These are phyloP conservation scores for Apiospora malaysiana DNA, from an alignment of 2,329 filamentous ascomycete species.

Conservation along the genomic window DNA sequence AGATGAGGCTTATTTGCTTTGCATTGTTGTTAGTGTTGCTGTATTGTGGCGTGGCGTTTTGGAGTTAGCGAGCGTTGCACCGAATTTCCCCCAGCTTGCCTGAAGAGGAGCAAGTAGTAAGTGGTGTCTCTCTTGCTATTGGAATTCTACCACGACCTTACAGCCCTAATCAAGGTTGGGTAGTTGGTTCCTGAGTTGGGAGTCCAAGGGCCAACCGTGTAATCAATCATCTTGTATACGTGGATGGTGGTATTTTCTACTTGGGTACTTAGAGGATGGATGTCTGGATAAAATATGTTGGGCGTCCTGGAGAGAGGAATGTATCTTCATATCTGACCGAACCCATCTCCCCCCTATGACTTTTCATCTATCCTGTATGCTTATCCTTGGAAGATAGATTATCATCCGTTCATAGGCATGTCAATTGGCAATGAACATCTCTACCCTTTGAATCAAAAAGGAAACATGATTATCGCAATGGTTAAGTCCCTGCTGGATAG, in stretches of 20 bases:
- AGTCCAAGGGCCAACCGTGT: neutral
- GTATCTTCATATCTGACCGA: neutral
- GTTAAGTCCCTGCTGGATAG: neutral
- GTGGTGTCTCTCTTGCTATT: neutral
- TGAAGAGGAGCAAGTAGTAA: neutral
- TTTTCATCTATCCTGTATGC: neutral
- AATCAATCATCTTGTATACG: neutral
- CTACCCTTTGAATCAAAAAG: neutral
- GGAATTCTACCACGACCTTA: neutral
- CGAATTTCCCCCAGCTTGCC: neutral
- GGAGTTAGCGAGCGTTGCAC: conserved; percentile 14
- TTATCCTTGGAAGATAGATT: neutral
- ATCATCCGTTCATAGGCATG: neutral
- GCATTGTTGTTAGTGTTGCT: neutral
- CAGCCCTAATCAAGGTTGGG: neutral
- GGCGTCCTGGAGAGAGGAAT: neutral
- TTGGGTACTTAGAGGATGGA: neutral
- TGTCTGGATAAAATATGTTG: neutral
- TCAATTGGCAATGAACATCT: neutral
- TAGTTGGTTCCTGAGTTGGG: neutral
- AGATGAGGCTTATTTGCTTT: neutral
- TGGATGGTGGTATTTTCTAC: neutral
- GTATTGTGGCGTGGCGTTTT: conserved; percentile 21
- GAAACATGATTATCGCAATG: neutral
- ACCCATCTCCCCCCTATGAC: neutral